Conservation (phyloP, 2,329 filamentous ascomycete genomes). For the Mariannaea elegans region DNA sequence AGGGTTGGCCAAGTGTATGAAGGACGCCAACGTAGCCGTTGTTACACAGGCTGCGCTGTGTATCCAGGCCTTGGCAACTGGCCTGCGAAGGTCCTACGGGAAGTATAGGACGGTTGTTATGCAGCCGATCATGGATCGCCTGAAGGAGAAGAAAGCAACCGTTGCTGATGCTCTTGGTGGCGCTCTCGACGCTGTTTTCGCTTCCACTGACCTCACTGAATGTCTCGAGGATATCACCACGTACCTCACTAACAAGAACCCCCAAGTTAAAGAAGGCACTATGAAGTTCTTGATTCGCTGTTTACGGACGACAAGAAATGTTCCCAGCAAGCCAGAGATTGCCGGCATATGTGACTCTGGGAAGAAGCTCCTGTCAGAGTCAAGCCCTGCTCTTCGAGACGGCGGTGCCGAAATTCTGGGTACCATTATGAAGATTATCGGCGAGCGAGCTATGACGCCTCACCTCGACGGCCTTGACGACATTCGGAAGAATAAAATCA, state of each 20-base stretch:
- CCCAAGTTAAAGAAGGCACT: slow-evolving; percentile 95
- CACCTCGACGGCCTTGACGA: slow-evolving; percentile 94
- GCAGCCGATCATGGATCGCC: slow-evolving; percentile 89
- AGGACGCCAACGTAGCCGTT: slow-evolving; percentile 96
- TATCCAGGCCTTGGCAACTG: slow-evolving; percentile 88
- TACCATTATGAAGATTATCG: slow-evolving; percentile 98
- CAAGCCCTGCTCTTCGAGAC: slow-evolving; percentile 83
- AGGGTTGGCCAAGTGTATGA: slow-evolving; percentile 94
- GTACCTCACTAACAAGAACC: slow-evolving; percentile 92
- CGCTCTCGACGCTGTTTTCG: slow-evolving; percentile 78
- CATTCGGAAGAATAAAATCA: slow-evolving; percentile 94
- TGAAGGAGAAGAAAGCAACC: slow-evolving; percentile 95
- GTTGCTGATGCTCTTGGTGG: slow-evolving; percentile 89
- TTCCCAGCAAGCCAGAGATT: slow-evolving; percentile 85
- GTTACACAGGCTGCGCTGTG: slow-evolving; percentile 94
- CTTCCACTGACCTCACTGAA: slow-evolving; percentile 77
- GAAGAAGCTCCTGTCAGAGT: slow-evolving; percentile 91
- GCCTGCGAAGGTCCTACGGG: slow-evolving; percentile 78
- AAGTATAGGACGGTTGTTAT: slow-evolving; percentile 86
- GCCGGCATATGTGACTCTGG: slow-evolving; percentile 85
- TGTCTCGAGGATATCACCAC: slow-evolving; percentile 91
- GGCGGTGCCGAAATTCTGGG: slow-evolving; percentile 92
- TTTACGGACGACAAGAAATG: slow-evolving; percentile 81
- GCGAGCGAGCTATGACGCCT: slow-evolving; percentile 93
- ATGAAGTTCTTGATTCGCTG: slow-evolving; percentile 93